Evolutionary conservation across 148 eudicot genomes (phyloP).

Genomic region (Rhododendron simsii): DNA sequence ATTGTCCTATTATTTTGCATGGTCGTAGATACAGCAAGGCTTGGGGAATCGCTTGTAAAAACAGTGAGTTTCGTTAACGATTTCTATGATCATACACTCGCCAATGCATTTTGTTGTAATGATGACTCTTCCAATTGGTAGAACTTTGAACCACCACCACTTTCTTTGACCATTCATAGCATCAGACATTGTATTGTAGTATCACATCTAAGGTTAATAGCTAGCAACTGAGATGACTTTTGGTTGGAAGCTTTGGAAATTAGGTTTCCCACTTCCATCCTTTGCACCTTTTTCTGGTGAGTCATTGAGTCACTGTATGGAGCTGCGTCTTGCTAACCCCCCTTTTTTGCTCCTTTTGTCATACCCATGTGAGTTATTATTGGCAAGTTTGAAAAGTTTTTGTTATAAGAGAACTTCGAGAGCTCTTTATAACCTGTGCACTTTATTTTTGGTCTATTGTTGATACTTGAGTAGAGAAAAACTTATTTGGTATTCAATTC

Average conservation of each 20-base stretch:
- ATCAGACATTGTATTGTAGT: conserved; percentile 14
- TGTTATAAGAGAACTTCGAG: not conserved
- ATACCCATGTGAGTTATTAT: conserved; percentile 6
- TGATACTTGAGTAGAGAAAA: not conserved
- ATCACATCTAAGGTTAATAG: conserved; percentile 17
- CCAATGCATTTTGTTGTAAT: too few relatives aligned
- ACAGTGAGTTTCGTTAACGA: too few relatives aligned
- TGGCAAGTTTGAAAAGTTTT: not conserved
- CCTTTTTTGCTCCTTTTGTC: not conserved
- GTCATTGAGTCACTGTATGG: conserved; percentile 21
- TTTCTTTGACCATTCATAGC: conserved; percentile 32
- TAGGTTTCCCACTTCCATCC: not conserved
- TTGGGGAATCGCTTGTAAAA: too few relatives aligned
- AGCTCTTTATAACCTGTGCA: not conserved
- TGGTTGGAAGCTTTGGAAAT: not conserved
- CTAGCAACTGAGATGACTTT: not conserved
- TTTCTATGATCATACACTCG: not conserved
- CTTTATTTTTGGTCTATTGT: not conserved
- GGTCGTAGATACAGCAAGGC: too few relatives aligned
- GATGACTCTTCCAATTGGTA: not conserved
- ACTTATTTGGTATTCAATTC: not conserved
- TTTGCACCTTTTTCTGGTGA: conserved; percentile 26
- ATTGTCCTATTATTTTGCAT: too few relatives aligned
- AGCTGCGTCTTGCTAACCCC: not conserved
- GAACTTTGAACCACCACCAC: not conserved